Conservation (phyloP, 176 grass and related monocot genomes). For the Microstegium vimineum region DNA sequence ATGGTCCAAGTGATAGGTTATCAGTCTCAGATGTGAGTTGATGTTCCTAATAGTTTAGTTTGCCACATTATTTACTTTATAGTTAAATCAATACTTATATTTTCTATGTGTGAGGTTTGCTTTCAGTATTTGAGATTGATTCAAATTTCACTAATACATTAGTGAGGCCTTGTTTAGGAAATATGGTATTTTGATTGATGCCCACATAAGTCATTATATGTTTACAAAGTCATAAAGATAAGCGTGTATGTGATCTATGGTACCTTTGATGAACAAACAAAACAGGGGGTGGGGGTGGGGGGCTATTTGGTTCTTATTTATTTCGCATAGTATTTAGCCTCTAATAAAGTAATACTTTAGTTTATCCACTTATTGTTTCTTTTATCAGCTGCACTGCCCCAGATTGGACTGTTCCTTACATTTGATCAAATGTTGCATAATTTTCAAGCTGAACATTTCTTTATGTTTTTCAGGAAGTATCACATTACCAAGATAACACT, state of each 20-base stretch:
- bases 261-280: not conserved
- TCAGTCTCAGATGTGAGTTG: conserved; percentile 72
- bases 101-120: not conserved
- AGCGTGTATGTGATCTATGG: not conserved
- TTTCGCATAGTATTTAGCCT: not conserved
- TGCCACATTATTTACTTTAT: not conserved
- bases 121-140: not conserved
- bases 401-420: not conserved
- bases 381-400: not conserved
- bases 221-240: not conserved
- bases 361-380: not conserved
- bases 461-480: conserved; percentile 49
- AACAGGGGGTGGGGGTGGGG: not conserved
- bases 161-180: not conserved
- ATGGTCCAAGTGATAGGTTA: conserved; percentile 50
- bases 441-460: not conserved
- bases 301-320: conserved; percentile 2
- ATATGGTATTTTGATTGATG: not conserved
- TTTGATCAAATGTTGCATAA: not conserved
- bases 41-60: conserved; percentile 23
- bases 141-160: conserved; percentile 1
- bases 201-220: not conserved
- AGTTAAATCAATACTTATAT: not conserved
- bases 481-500: conserved; percentile 41
- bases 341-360: not conserved